Percentiles rank a stretch among this genome's conserved stretches.
These are phyloP conservation scores for Cladorrhinum sp. DNA, from an alignment of 2,329 filamentous ascomycete genomes.

Conservation along the genomic window DNA sequence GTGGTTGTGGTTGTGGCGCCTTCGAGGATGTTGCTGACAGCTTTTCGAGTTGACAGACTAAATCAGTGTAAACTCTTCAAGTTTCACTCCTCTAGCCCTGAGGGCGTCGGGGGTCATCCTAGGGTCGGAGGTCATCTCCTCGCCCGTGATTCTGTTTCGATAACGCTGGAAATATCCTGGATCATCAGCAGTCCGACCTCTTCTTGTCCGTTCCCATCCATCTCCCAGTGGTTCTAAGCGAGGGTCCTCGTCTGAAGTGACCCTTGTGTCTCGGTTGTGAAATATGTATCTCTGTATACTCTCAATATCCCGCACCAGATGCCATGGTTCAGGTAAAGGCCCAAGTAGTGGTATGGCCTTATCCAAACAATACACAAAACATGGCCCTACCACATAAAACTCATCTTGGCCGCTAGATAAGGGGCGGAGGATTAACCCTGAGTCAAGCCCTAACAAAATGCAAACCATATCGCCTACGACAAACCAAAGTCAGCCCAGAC, in stretches of 20 bases:
- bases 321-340: neutral
- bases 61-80: neutral
- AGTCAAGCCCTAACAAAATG: neutral
- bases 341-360: neutral
- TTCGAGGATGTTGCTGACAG: too few relatives aligned
- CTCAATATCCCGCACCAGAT: neutral
- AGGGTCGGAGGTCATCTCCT: neutral
- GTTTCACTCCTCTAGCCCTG: neutral
- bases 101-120: neutral
- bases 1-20: too few relatives aligned
- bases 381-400: neutral
- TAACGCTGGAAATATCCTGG: neutral
- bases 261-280: neutral
- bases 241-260: neutral
- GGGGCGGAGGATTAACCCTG: neutral
- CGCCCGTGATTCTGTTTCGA: neutral
- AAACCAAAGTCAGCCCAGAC: too few relatives aligned
- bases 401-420: neutral
- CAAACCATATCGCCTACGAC: neutral
- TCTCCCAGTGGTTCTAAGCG: neutral
- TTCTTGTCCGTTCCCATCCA: neutral
- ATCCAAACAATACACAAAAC: neutral
- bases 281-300: neutral
- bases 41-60: too few relatives aligned
- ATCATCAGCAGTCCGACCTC: neutral